Percentiles rank a stretch among this genome's conserved stretches.
These are phyloP conservation scores for Closterium sp. DNA, from an alignment of 139 green algal species.

Conservation along the genomic window DNA sequence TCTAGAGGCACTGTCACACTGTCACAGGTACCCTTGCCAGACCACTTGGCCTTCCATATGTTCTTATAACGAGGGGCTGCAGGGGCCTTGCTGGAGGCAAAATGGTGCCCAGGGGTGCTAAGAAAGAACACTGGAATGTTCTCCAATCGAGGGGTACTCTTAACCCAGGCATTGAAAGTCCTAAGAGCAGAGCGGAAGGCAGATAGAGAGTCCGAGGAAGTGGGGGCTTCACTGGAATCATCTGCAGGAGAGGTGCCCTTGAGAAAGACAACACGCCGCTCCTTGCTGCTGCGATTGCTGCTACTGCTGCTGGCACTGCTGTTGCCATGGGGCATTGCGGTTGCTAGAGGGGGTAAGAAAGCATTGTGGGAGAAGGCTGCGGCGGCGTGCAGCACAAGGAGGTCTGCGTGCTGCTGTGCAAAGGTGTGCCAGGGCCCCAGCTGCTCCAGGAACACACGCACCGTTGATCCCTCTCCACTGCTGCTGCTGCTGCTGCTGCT, in stretches of 20 bases:
- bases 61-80: not conserved
- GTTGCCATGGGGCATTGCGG: not conserved
- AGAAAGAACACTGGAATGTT: not conserved
- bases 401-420: not conserved
- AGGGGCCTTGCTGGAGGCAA: not conserved
- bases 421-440: not conserved
- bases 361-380: not conserved
- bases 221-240: not conserved
- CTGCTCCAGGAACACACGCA: not conserved
- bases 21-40: not conserved
- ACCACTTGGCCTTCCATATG: not conserved
- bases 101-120: not conserved
- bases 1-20: not conserved
- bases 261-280: not conserved
- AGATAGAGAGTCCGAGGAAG: not conserved
- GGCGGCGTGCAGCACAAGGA: not conserved
- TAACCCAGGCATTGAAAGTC: not conserved
- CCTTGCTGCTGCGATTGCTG: too few species aligned
- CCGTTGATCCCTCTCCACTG: not conserved
- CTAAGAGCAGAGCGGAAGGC: not conserved
- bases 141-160: not conserved
- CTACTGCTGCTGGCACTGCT: not conserved
- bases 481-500: not conserved
- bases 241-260: not conserved
- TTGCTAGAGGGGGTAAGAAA: not conserved